A percentile compares a stretch with the other conserved stretches of the same genome.
Conservation (phyloP, 2,329 filamentous ascomycete genomes). For the Diplodia sapinea region DNA sequence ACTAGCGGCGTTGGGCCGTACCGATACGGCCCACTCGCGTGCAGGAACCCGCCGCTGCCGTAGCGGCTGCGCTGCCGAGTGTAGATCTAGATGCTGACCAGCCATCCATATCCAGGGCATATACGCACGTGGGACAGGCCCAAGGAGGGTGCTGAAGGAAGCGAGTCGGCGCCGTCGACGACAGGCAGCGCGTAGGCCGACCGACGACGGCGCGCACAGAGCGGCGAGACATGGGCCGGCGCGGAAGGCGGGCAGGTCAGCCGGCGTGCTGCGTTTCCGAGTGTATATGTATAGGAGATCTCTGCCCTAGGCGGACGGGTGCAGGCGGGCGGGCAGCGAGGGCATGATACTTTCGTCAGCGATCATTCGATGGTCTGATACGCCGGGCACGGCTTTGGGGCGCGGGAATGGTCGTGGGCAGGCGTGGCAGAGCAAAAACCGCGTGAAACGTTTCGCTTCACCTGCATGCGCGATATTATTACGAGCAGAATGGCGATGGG, state of each 20-base stretch:
- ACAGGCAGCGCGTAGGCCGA: slow-evolving; percentile 36
- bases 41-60: slow-evolving; percentile 30
- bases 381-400: slow-evolving; percentile 8
- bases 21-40: slow-evolving; percentile 28
- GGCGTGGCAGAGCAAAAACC: neutral
- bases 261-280: neutral
- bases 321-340: slow-evolving; percentile 15
- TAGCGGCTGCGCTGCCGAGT: slow-evolving; percentile 33
- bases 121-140: slow-evolving; percentile 77
- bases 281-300: neutral
- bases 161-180: slow-evolving; percentile 42
- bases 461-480: slow-evolving; percentile 25
- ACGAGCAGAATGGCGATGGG: neutral
- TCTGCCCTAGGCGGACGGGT: slow-evolving; percentile 14
- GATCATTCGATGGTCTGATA: slow-evolving; percentile 28
- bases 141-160: slow-evolving; percentile 50
- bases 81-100: slow-evolving; percentile 33
- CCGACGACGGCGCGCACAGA: neutral
- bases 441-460: slow-evolving; percentile 13
- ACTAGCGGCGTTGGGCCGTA: slow-evolving; percentile 27
- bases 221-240: neutral
- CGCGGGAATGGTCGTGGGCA: neutral
- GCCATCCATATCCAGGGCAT: slow-evolving; percentile 61
- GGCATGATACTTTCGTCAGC: slow-evolving; percentile 21
- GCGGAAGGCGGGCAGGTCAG: slow-evolving; percentile 8